Evolutionary conservation across 2,329 filamentous ascomycete genomes (phyloP).

Genomic region (Beauveria scarabaeidicola): DNA sequence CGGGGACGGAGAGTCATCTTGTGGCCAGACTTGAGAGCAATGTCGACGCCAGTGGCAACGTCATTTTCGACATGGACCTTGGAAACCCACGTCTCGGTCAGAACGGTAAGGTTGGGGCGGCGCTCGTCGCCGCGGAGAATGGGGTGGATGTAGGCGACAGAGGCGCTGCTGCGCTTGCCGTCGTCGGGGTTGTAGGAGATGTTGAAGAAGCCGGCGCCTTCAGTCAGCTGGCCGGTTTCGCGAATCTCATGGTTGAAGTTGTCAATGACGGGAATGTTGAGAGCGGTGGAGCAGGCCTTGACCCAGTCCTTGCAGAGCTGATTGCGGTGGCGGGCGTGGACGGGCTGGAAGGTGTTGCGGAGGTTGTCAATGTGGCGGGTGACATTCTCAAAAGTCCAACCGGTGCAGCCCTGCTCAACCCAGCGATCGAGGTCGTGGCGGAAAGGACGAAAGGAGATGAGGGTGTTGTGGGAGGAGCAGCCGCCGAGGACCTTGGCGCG

Average conservation of each 20-base stretch:
- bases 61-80: slow-evolving; percentile 65
- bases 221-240: slow-evolving; percentile 59
- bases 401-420: slow-evolving; percentile 71
- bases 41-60: slow-evolving; percentile 63
- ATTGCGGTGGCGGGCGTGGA: slow-evolving; percentile 77
- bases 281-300: slow-evolving; percentile 65
- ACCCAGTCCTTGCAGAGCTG: slow-evolving; percentile 91
- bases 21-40: slow-evolving; percentile 50
- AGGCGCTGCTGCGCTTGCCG: slow-evolving; percentile 74
- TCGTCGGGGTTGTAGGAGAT: slow-evolving; percentile 87
- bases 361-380: slow-evolving; percentile 75
- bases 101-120: slow-evolving; percentile 72
- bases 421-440: slow-evolving; percentile 81
- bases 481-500: slow-evolving; percentile 87
- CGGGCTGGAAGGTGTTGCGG: slow-evolving; percentile 83
- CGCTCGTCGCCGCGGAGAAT: slow-evolving; percentile 77
- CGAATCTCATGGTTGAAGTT: slow-evolving; percentile 85
- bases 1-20: slow-evolving; percentile 52
- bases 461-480: slow-evolving; percentile 88
- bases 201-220: slow-evolving; percentile 83
- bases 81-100: slow-evolving; percentile 83
- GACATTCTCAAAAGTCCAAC: slow-evolving; percentile 82
- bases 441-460: slow-evolving; percentile 88
- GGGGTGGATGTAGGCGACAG: slow-evolving; percentile 87
- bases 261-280: slow-evolving; percentile 70